Conservation (phyloP, 2,329 filamentous ascomycete genomes). For the Coniella vitis region DNA sequence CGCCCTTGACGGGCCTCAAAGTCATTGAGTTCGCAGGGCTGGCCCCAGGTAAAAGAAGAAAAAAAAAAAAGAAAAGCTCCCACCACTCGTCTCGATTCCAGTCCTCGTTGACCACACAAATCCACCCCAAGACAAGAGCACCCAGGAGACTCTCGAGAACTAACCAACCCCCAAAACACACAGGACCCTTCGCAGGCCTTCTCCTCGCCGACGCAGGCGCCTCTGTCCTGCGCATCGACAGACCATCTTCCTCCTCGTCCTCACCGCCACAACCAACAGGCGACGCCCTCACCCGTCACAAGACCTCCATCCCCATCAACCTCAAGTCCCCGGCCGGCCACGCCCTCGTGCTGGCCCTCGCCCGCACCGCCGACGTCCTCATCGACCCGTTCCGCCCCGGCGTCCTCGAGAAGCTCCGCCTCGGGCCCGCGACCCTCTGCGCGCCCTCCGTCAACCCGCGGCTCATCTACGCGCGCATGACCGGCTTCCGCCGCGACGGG, state of each 20-base stretch:
- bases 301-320: constrained; percentile 72
- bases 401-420: constrained; percentile 76
- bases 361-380: constrained; percentile 62
- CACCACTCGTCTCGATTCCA: not conserved
- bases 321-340: constrained; percentile 62
- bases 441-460: constrained; percentile 66
- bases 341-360: constrained; percentile 59
- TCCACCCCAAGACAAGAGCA: no score
- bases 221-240: constrained; percentile 80
- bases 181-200: constrained; percentile 78
- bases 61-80: not conserved
- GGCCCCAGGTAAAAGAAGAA: constrained; percentile 54
- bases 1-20: constrained; percentile 44
- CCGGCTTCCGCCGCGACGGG: constrained; percentile 82
- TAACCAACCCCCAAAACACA: constrained; percentile 31
- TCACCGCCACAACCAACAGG: constrained; percentile 37
- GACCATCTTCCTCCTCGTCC: no score
- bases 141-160: not conserved
- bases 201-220: constrained; percentile 87
- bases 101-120: no score
- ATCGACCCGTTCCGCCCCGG: constrained; percentile 93
- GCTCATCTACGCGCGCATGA: constrained; percentile 78
- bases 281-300: constrained; percentile 75
- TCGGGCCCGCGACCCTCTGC: constrained; percentile 66
- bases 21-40: constrained; percentile 56